Evolutionary conservation across 2,329 filamentous ascomycete species (phyloP).

Genomic region (Verticillium longisporum): DNA sequence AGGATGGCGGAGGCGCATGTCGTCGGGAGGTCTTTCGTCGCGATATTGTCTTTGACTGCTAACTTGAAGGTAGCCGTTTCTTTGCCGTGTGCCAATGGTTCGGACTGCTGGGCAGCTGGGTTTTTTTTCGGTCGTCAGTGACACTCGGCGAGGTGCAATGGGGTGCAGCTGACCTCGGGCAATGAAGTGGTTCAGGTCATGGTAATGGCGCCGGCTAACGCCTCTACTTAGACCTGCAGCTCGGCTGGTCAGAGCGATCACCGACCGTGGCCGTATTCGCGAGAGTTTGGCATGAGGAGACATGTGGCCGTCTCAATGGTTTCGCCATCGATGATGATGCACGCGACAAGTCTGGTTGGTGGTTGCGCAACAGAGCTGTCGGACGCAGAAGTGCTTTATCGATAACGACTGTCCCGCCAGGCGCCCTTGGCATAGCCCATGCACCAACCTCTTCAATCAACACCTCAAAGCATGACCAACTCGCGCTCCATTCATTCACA

Average conservation of each 20-base stretch:
- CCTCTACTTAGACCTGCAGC: background rate
- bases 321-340: no score
- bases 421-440: no score
- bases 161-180: slow-evolving; percentile 1
- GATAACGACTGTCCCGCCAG: background rate
- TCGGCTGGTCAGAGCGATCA: background rate
- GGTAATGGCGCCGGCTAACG: background rate
- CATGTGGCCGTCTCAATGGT: slow-evolving; percentile 5
- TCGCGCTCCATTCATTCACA: no score
- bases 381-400: background rate
- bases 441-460: no score
- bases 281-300: slow-evolving; percentile 10
- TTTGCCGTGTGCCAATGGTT: background rate
- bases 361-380: background rate
- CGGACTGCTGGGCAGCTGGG: background rate
- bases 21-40: slow-evolving; percentile 57
- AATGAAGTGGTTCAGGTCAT: slow-evolving; percentile 11
- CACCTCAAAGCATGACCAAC: no score
- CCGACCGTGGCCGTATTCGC: slow-evolving; percentile 4
- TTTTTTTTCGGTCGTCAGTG: background rate
- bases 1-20: slow-evolving; percentile 80
- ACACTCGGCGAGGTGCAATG: background rate
- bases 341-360: no score
- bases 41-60: slow-evolving; percentile 74
- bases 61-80: slow-evolving; percentile 31